Evolutionary conservation across 257 asterid species (phyloP), one percentile per base, ranked within the genome.

Genomic region (Gynochthodes officinalis): DNA sequence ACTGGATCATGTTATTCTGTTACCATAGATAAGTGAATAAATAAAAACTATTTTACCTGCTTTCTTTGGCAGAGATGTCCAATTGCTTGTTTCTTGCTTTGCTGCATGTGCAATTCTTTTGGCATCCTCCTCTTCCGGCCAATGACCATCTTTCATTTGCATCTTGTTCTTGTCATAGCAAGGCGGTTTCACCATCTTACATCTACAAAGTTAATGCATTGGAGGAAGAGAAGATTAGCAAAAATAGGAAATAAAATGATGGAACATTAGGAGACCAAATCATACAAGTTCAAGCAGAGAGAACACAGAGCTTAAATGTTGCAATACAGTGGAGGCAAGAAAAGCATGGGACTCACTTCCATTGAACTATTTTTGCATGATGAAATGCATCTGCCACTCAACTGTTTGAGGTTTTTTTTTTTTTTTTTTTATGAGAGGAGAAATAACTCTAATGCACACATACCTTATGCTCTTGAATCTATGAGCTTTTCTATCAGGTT

Each of bases 341-440:
- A 90, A 86, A 78, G 96, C 98, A 86, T 90, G 96, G 74, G 57
- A 16, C 25, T 49, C 48, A 61, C 75, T 55, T 74, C 66, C 73
- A 71, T 70, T 76, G 78, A 80, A 82, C 73, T 81, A 75, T 73
- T 79, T 83, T 82, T 86, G 89, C 97, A 85, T 87, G 95, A 87
- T 69, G 73, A 77, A 59, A 75, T 81, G 88, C 85, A 84, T 81
- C 81, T 84, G 78, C 73, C 76, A n/a, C 69, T 67, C 79, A 72
- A 84, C 70, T 62, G 73, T 75, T 48, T 75, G 50, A 49, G 67
- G 67, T 66, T 42, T 67, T 59, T 33, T 60, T 76, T 67, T 59
- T 33, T 60, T 76, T 53, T 67, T 66, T 60, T 80, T 58, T 61
- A 35, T 33, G 48, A 55, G 12, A 70, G 43, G 62, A 53, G 42